These are phyloP conservation scores for Porcisia hertigi DNA, from an alignment of 208 protist species.

Conservation along the genomic window DNA sequence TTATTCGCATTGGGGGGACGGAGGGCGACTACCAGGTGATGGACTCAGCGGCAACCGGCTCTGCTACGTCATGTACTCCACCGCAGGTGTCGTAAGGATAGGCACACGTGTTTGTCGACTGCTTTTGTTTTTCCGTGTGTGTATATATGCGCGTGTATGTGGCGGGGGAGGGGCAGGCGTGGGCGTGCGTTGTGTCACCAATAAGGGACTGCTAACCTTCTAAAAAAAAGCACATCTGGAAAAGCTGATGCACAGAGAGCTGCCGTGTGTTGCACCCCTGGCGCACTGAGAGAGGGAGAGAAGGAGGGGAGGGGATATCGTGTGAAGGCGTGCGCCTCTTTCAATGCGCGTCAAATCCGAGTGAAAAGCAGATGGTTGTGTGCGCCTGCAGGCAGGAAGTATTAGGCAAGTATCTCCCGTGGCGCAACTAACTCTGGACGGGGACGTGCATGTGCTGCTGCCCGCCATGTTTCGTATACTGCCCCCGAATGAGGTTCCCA, in stretches of 20 bases:
- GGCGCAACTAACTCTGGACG: not conserved
- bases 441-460: not conserved
- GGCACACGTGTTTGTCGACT: not conserved
- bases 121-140: not conserved
- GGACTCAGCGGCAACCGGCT: not conserved
- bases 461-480: not conserved
- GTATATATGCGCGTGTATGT: not conserved
- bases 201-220: not conserved
- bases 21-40: constrained; percentile 56
- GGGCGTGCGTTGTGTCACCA: not conserved
- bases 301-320: not conserved
- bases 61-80: not conserved
- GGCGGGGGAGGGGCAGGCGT: no score
- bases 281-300: not conserved
- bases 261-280: not conserved
- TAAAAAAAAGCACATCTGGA: not conserved
- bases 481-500: not conserved
- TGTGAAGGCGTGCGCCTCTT: not conserved
- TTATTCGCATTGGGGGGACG: constrained; percentile 58
- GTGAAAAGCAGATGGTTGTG: not conserved
- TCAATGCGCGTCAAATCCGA: not conserved
- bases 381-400: no score
- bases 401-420: not conserved
- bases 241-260: not conserved
- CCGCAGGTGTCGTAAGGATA: not conserved